Evolutionary conservation across 345 rosid genomes (phyloP), one percentile per base, ranked within the genome.

Genomic region (Nephelium lappaceum): DNA sequence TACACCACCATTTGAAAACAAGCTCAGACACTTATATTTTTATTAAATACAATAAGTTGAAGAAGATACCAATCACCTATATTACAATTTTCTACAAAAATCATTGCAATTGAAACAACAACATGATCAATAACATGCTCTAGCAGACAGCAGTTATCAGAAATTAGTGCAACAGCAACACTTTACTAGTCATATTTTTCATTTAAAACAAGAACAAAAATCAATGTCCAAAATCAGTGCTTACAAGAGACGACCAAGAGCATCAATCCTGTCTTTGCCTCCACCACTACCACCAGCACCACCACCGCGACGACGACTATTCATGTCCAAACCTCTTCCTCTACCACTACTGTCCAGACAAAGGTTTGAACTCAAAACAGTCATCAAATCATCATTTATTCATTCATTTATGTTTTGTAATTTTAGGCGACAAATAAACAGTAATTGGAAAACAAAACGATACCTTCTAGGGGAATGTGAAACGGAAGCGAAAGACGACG

Each of bases 201-300:
- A 53, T 53, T 10, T 14, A 5, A 16, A n/a, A 53, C 11, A 8
- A 53, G 58, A 53, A 53, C n/a, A 1, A 1, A 53, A 71, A 24
- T 53, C 31, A 68, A 31, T 16, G 23, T 8, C 25, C 19, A 0
- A 49, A 36, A 57, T 57, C 19, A 39, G 39, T 60, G 69, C 94
- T 94, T 84, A 92, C 99, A 96, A 67, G 15, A 96, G 92, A 83
- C 98, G 84, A 71, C 99, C 99, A 84, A 93, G 97, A 9, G 97
- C 91, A 83, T 91, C 92, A 45, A 93, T 87, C 78, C 77, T 92
- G 81, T 91, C 97, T 74, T 83, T 87, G 61, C 91, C 79, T 23
- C 85, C 74, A 12, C 86, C 82, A 21, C 86, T 70, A 0, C 85
- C 88, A 6, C 89, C 86, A 51, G 89, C 85, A 18, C 84, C 82